Conservation (phyloP, 768 basidiomycete species). For the Rhodotorula taiwanensis region DNA sequence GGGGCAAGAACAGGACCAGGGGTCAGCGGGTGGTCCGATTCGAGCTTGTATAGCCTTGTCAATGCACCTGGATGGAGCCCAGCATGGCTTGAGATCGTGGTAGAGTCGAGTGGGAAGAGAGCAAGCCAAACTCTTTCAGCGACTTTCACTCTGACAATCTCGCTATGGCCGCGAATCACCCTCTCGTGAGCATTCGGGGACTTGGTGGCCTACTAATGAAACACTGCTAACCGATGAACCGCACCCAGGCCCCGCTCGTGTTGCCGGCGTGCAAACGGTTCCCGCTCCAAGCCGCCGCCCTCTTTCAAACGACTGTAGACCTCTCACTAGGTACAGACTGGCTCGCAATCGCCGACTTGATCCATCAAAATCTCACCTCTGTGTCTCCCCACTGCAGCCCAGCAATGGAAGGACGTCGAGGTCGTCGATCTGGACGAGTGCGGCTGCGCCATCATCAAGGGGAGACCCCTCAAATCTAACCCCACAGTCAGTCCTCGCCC, state of each 20-base stretch:
- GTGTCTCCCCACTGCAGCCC: conserved; percentile 8
- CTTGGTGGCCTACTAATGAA: no score
- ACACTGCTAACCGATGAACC: no score
- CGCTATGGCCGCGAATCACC: conserved; percentile 20
- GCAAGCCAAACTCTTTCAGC: no score
- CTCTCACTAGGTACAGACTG: conserved; percentile 23
- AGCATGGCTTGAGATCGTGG: no score
- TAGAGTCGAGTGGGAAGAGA: not conserved
- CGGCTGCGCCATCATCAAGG: conserved; percentile 9
- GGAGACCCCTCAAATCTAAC: conserved; percentile 11
- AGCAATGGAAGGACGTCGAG: conserved; percentile 28
- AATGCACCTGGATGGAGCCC: conserved; percentile 44
- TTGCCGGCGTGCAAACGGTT: conserved; percentile 11
- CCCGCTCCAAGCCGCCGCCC: conserved; percentile 12
- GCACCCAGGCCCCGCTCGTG: conserved; percentile 12
- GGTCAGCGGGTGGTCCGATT: no score
- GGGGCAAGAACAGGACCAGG: no score
- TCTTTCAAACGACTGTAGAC: conserved; percentile 28
- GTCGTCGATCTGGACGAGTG: conserved; percentile 28
- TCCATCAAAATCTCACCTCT: no score
- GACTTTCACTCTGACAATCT: no score
- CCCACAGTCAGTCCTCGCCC: not conserved
- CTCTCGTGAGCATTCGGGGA: conserved; percentile 17
- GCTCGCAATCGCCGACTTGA: no score
- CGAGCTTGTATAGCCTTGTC: no score